phyloP scores from a whole-genome alignment of 2,329 filamentous ascomycete species.

The Pezizomycotina sp. region DNA sequence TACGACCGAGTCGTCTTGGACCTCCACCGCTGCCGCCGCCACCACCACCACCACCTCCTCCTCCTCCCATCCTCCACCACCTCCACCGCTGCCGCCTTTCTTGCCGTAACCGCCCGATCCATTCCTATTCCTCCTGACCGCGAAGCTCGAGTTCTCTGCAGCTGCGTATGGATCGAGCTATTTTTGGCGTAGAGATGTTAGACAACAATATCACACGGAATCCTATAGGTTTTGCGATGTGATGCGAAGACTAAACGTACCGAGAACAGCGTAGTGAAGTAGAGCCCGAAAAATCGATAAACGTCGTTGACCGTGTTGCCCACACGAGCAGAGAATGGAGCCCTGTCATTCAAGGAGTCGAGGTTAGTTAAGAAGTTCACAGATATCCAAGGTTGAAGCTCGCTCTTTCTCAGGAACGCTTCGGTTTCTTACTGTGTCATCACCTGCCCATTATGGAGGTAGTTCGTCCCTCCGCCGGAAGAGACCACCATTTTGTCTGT shows the following conservation, averaged over 20 bases:
- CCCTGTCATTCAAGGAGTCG: too few relatives aligned
- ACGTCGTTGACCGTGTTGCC: too few relatives aligned
- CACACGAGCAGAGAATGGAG: too few relatives aligned
- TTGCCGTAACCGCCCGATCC: too few relatives aligned
- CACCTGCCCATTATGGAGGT: slow-evolving; percentile 11
- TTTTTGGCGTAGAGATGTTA: slow-evolving; percentile 1
- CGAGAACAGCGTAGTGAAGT: slow-evolving; percentile 15
- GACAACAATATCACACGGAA: neutral
- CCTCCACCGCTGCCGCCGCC: slow-evolving; percentile 8
- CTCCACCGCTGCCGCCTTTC: too few relatives aligned
- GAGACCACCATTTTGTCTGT: slow-evolving; percentile 7
- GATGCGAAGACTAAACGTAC: slow-evolving; percentile 1
- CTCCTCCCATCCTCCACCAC: too few relatives aligned
- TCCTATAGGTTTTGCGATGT: neutral
- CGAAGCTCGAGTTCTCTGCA: slow-evolving; percentile 15
- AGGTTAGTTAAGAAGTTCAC: too few relatives aligned
- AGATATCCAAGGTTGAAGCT: too few relatives aligned
- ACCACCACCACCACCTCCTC: neutral
- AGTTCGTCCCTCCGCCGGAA: slow-evolving; percentile 2
- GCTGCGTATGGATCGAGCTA: slow-evolving; percentile 16
- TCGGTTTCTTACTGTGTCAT: too few relatives aligned
- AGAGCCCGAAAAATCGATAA: slow-evolving; percentile 16
- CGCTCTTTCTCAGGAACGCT: too few relatives aligned
- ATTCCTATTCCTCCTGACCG: too few relatives aligned
- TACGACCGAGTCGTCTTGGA: slow-evolving; percentile 8